Conservation (phyloP, 148 eudicot genomes). For the Cornus suecica region DNA sequence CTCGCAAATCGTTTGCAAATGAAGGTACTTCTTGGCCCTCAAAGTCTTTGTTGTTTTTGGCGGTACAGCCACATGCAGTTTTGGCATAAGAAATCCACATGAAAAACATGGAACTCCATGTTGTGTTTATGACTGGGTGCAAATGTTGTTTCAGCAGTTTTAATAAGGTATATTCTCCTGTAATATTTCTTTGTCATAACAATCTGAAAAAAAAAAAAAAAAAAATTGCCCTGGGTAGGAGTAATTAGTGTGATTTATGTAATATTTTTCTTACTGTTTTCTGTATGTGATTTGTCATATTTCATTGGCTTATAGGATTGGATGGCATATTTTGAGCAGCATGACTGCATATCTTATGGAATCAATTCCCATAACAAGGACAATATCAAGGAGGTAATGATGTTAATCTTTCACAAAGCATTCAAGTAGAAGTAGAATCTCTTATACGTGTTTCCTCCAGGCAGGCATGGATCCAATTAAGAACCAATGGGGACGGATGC, state of each 20-base stretch:
- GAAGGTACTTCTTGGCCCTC: slow-evolving; percentile 37
- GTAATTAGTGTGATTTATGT: neutral
- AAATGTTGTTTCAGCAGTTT: neutral
- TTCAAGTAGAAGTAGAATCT: neutral
- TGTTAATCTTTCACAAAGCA: neutral
- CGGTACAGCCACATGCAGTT: neutral
- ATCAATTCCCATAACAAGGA: slow-evolving; percentile 80
- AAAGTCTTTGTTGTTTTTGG: neutral
- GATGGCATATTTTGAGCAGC: slow-evolving; percentile 36
- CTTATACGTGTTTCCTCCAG: neutral
- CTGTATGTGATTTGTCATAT: neutral
- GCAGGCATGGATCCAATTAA: too few species aligned
- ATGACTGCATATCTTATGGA: slow-evolving; percentile 29
- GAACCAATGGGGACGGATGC: too few species aligned
- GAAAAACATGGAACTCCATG: too few species aligned
- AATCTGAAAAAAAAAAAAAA: neutral
- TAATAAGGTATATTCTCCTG: neutral
- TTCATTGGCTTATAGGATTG: slow-evolving; percentile 45
- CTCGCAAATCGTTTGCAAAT: slow-evolving; percentile 47
- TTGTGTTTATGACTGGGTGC: neutral
- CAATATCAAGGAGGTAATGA: slow-evolving; percentile 59
- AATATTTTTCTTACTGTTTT: neutral
- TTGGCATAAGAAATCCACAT: neutral
- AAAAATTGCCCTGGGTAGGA: neutral
- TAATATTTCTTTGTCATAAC: neutral